phyloP scores from a whole-genome alignment of 2,329 filamentous ascomycete genomes.

The Truncatella angustata region DNA sequence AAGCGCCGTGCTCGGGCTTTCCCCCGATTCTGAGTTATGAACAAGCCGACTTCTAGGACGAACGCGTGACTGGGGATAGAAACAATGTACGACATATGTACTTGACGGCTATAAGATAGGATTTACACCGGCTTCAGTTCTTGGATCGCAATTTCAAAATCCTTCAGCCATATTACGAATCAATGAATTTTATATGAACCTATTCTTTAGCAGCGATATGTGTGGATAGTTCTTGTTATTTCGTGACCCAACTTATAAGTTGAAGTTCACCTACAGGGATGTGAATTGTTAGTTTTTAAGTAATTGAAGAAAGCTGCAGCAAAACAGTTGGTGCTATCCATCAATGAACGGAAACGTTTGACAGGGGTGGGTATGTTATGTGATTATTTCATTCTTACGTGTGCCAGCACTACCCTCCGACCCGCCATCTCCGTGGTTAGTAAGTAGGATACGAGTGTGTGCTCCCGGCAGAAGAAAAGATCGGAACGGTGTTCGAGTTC shows the following conservation, averaged over 20 bases:
- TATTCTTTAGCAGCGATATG: background rate
- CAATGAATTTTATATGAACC: background rate
- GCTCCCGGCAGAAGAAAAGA: constrained; percentile 6
- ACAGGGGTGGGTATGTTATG: no score
- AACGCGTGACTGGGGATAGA: no score
- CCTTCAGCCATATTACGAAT: background rate
- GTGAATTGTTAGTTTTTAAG: no score
- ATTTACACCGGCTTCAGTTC: background rate
- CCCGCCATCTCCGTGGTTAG: background rate
- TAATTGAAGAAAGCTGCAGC: no score
- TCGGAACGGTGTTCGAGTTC: constrained; percentile 27
- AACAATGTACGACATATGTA: background rate
- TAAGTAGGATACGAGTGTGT: background rate
- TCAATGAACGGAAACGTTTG: no score
- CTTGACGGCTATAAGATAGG: background rate
- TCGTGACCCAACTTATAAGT: background rate
- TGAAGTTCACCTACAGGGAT: background rate
- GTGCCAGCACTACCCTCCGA: background rate
- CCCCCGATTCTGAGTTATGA: constrained; percentile 45
- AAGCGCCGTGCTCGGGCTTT: constrained; percentile 37
- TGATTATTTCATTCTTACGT: no score
- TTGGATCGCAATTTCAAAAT: background rate
- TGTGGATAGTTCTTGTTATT: no score
- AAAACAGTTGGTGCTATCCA: no score
- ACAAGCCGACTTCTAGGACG: background rate